These are phyloP conservation scores for Chaetomium strumarium DNA, from an alignment of 2,329 filamentous ascomycete genomes.

Conservation along the genomic window DNA sequence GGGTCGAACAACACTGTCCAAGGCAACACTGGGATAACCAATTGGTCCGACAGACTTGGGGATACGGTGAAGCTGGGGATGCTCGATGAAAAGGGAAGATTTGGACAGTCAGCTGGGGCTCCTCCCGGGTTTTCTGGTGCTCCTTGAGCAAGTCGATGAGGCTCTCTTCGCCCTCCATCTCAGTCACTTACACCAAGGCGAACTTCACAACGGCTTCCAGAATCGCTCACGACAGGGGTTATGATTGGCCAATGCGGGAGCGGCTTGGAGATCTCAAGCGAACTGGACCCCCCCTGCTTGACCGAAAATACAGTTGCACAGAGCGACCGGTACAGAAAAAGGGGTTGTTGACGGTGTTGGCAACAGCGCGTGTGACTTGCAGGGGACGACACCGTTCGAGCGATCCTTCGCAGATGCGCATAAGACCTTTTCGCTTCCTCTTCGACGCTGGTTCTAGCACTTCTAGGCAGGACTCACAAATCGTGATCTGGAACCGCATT, in stretches of 20 bases:
- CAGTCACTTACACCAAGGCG: slow-evolving; percentile 5
- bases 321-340: slow-evolving; percentile 1
- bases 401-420: background rate
- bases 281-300: slow-evolving; percentile 7
- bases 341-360: background rate
- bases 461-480: too few relatives aligned
- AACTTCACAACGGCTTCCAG: background rate
- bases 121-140: slow-evolving; percentile 16
- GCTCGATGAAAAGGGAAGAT: slow-evolving; percentile 9
- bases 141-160: slow-evolving; percentile 5
- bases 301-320: slow-evolving; percentile 9
- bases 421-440: background rate
- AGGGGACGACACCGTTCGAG: too few relatives aligned
- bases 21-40: slow-evolving; percentile 14
- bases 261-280: slow-evolving; percentile 1
- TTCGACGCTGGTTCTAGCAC: too few relatives aligned
- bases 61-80: slow-evolving; percentile 11
- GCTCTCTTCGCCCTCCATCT: slow-evolving; percentile 2
- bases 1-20: slow-evolving; percentile 14
- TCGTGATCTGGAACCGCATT: too few relatives aligned
- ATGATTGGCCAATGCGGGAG: slow-evolving; percentile 18
- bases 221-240: slow-evolving; percentile 11
- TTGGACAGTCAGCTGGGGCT: slow-evolving; percentile 9
- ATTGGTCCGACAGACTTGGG: slow-evolving; percentile 5
- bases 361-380: too few relatives aligned